Evolutionary conservation across 176 grass and related monocot species (phyloP).

Genomic region (Poa pratensis): DNA sequence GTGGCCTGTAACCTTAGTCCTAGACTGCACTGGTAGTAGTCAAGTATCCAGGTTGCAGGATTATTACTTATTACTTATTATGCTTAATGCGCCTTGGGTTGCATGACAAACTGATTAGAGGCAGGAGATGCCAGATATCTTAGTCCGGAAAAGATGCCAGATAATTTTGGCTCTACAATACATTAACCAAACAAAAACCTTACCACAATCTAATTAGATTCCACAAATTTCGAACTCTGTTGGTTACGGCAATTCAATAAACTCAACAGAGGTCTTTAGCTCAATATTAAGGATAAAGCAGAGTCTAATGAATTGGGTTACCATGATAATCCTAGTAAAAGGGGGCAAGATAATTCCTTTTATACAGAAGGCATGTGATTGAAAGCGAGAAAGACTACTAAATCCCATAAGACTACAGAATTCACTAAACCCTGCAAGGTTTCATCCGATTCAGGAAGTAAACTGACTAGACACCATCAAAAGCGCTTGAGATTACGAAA

Average conservation of each 20-base stretch:
- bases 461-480: not conserved
- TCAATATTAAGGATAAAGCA: not conserved
- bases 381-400: not conserved
- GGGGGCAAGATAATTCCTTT: not conserved
- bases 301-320: not conserved
- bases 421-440: not conserved
- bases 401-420: slow-evolving; percentile 34
- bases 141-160: not conserved
- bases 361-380: not conserved
- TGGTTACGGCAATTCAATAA: not conserved
- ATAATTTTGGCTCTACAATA: not conserved
- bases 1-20: too few relatives aligned
- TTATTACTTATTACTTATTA: too few relatives aligned
- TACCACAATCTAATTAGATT: not conserved
- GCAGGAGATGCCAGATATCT: not conserved
- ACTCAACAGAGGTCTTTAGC: not conserved
- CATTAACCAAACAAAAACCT: not conserved
- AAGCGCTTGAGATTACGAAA: not conserved
- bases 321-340: not conserved
- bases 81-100: not conserved
- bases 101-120: not conserved
- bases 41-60: not conserved
- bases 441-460: slow-evolving; percentile 27
- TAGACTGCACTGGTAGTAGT: not conserved
- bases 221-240: not conserved